A percentile compares a stretch with the other conserved stretches of the same genome.
Conservation (phyloP, 495 filamentous ascomycete species). For the Massariosphaeria phaeospora region DNA sequence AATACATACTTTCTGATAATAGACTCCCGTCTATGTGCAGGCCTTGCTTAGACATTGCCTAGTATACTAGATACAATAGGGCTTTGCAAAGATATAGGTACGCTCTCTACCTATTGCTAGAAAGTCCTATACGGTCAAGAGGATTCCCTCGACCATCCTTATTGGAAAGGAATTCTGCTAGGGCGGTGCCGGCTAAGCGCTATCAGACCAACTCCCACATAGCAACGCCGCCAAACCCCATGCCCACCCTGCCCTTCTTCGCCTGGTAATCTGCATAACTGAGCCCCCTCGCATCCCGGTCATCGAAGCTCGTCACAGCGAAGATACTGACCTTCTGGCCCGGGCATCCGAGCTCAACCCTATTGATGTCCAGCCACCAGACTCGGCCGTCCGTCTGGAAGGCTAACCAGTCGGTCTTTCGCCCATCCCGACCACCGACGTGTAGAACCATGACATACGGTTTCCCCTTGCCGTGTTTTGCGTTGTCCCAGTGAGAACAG, state of each 20-base stretch:
- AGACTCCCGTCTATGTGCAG: too few relatives aligned
- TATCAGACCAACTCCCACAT: conserved; percentile 65
- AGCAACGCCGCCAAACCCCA: conserved; percentile 57
- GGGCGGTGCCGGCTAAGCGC: too few relatives aligned
- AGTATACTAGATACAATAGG: too few relatives aligned
- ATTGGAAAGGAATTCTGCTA: too few relatives aligned
- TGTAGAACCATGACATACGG: conserved; percentile 62
- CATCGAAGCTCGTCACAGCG: conserved; percentile 59
- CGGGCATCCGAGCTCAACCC: conserved; percentile 58
- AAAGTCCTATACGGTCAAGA: neutral
- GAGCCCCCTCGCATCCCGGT: conserved; percentile 62
- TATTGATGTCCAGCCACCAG: conserved; percentile 70
- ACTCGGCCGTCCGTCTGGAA: conserved; percentile 62
- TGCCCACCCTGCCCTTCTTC: conserved; percentile 55
- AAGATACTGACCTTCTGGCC: conserved; percentile 62
- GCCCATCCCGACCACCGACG: conserved; percentile 61
- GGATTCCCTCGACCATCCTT: conserved; percentile 13
- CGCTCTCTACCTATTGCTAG: too few relatives aligned
- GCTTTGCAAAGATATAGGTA: too few relatives aligned
- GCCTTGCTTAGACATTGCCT: too few relatives aligned
- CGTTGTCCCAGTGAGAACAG: conserved; percentile 74
- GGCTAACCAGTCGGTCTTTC: conserved; percentile 60
- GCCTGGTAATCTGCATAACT: conserved; percentile 59
- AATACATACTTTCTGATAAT: too few relatives aligned
- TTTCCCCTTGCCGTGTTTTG: conserved; percentile 57